Conservation (phyloP, 108 stramenopile genomes). For the Nitzschia sp. region DNA sequence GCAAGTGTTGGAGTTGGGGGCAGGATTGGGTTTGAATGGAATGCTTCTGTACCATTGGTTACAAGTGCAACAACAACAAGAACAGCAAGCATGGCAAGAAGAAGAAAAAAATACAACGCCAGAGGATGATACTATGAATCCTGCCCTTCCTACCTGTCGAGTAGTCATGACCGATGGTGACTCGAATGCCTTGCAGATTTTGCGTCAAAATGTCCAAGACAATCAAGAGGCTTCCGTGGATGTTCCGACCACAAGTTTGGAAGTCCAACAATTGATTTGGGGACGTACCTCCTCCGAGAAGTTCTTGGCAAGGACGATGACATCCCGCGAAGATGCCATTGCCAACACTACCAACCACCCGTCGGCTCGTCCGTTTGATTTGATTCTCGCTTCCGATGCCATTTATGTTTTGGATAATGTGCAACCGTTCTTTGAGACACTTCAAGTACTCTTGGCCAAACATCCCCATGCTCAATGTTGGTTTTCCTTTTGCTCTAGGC, state of each 20-base stretch:
- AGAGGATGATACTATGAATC: neutral
- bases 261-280: slow-evolving; percentile 66
- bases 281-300: slow-evolving; percentile 32
- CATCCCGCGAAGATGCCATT: no score
- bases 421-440: slow-evolving; percentile 30
- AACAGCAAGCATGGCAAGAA: slow-evolving; percentile 17
- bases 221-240: neutral
- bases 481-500: slow-evolving; percentile 53
- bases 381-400: slow-evolving; percentile 39
- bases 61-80: no score
- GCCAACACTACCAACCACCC: no score
- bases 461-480: slow-evolving; percentile 48
- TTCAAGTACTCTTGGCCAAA: slow-evolving; percentile 21
- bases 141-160: neutral
- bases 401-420: slow-evolving; percentile 30
- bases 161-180: slow-evolving; percentile 65
- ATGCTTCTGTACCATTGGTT: slow-evolving; percentile 36
- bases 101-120: neutral
- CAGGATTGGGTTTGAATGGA: slow-evolving; percentile 53
- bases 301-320: slow-evolving; percentile 17
- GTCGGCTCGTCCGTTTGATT: slow-evolving; percentile 72
- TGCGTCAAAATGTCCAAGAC: slow-evolving; percentile 48
- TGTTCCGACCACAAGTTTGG: slow-evolving; percentile 24
- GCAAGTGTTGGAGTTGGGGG: slow-evolving; percentile 31
- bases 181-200: slow-evolving; percentile 41